Percentiles rank a stretch among this genome's conserved stretches.
Conservation (phyloP, 257 asterid species). For the Plectranthus barbatus region DNA sequence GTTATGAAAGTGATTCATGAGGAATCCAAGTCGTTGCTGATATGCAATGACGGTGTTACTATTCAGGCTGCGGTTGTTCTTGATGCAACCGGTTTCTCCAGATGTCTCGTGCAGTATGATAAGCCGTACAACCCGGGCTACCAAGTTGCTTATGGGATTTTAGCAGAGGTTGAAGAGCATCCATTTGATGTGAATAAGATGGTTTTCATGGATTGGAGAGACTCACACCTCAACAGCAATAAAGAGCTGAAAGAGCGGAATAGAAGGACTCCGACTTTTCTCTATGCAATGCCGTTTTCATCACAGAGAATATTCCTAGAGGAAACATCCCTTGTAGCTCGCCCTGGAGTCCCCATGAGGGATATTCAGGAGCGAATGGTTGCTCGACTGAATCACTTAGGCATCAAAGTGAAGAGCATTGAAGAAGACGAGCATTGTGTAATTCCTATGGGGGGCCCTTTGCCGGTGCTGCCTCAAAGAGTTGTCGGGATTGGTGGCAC, state of each 20-base stretch:
- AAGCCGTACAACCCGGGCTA: constrained; percentile 97
- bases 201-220: constrained; percentile 99
- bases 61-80: constrained; percentile 88
- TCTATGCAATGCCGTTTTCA: constrained; percentile 97
- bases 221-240: constrained; percentile 60
- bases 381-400: constrained; percentile 77
- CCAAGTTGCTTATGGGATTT: constrained; percentile 92
- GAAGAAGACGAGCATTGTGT: constrained; percentile 93
- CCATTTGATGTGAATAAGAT: constrained; percentile 80
- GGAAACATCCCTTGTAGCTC: constrained; percentile 97
- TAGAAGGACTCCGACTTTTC: constrained; percentile 70
- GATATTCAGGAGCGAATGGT: constrained; percentile 92
- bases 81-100: constrained; percentile 92
- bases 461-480: constrained; percentile 88
- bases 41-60: constrained; percentile 83
- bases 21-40: constrained; percentile 68
- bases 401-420: constrained; percentile 73
- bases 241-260: constrained; percentile 60
- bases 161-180: constrained; percentile 91
- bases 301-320: constrained; percentile 69
- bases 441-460: constrained; percentile 99
- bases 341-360: constrained; percentile 79
- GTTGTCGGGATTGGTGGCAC: constrained; percentile 96
- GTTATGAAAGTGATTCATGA: constrained; percentile 86
- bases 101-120: constrained; percentile 81